Conservation (phyloP, 208 protist genomes). For the Crithidia acanthocephali region DNA sequence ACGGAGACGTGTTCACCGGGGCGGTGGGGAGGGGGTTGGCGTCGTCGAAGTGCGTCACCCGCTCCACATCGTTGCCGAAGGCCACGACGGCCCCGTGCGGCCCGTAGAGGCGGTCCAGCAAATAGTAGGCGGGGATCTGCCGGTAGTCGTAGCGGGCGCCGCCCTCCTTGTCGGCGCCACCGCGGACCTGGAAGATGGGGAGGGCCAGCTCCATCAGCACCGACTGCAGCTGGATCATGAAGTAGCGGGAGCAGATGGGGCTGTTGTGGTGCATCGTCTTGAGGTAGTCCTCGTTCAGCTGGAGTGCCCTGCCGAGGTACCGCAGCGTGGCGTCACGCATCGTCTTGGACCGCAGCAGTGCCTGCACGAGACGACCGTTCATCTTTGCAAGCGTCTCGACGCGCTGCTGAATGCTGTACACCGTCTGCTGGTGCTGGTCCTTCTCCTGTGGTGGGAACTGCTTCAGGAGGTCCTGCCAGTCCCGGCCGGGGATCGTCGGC, state of each 20-base stretch:
- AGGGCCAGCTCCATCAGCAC: slow-evolving; percentile 75
- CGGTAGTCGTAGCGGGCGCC: slow-evolving; percentile 26
- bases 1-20: slow-evolving; percentile 31
- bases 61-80: slow-evolving; percentile 72
- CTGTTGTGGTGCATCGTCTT: slow-evolving; percentile 82
- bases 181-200: slow-evolving; percentile 54
- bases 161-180: not conserved
- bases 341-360: slow-evolving; percentile 55
- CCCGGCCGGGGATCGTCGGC: slow-evolving; percentile 3
- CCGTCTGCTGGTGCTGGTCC: slow-evolving; percentile 44
- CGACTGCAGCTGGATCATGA: slow-evolving; percentile 81
- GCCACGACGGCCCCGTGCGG: slow-evolving; percentile 46
- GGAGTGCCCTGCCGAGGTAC: slow-evolving; percentile 69
- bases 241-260: slow-evolving; percentile 77
- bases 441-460: slow-evolving; percentile 53
- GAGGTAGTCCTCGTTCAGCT: slow-evolving; percentile 75
- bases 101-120: slow-evolving; percentile 48
- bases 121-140: slow-evolving; percentile 64
- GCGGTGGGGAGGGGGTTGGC: slow-evolving; percentile 55
- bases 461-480: slow-evolving; percentile 45
- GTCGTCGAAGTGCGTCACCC: slow-evolving; percentile 69
- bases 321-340: slow-evolving; percentile 72
- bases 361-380: slow-evolving; percentile 63
- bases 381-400: slow-evolving; percentile 49
- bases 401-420: slow-evolving; percentile 58